A percentile compares a stretch with the other conserved stretches of the same genome.
phyloP scores from a whole-genome alignment of 164 flowering plant genomes.

The Nymphaea thermarum region DNA sequence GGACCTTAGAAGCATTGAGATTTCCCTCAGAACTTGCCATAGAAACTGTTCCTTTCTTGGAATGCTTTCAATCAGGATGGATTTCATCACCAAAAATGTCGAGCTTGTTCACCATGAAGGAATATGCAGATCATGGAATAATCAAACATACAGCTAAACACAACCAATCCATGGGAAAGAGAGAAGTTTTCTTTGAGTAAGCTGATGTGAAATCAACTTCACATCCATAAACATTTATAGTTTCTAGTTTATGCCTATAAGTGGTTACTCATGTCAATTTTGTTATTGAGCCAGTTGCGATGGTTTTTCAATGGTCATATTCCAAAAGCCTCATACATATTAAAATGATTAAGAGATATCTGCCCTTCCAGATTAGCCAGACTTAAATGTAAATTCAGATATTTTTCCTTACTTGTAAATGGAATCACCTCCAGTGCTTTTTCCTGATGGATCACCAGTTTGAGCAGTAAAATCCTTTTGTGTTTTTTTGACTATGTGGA shows the following conservation, averaged over 20 bases:
- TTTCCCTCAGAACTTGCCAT: conserved; percentile 98
- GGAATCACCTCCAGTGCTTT: conserved; percentile 80
- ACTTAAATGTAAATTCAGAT: no score
- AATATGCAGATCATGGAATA: conserved; percentile 32
- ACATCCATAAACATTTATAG: no score
- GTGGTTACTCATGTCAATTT: no score
- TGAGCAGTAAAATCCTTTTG: conserved; percentile 92
- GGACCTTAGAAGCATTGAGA: conserved; percentile 97
- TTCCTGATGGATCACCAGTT: conserved; percentile 93
- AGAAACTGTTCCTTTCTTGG: conserved; percentile 78
- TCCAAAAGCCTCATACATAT: no score
- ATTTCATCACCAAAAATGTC: conserved; percentile 89
- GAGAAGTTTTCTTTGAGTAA: not conserved
- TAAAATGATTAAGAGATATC: no score
- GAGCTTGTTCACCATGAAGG: conserved; percentile 93
- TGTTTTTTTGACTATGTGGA: conserved; percentile 77
- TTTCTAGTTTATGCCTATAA: no score
- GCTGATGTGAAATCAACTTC: no score
- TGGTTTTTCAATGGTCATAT: no score
- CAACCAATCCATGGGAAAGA: not conserved
- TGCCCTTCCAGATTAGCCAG: no score
- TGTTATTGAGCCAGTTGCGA: no score
- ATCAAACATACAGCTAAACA: not conserved
- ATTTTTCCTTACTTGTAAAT: conserved; percentile 52
- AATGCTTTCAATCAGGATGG: conserved; percentile 76